Evolutionary conservation across 306 rosid genomes (phyloP).

Genomic region (Fagus sylvatica): DNA sequence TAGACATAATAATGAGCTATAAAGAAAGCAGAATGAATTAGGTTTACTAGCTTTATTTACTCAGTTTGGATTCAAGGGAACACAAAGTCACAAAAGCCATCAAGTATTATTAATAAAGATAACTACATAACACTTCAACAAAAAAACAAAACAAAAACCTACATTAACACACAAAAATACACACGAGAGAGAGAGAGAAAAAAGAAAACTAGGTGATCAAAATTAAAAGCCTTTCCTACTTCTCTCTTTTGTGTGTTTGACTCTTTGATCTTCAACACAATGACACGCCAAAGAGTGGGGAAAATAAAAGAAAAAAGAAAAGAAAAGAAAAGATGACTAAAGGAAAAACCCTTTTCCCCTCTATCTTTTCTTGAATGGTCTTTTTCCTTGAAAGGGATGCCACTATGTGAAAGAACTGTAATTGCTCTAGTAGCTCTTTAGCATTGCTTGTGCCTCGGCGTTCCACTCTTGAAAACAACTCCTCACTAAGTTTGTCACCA

Average conservation of each 20-base stretch:
- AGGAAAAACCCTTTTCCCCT: not conserved
- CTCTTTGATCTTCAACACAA: not conserved
- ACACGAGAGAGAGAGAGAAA: slow-evolving; percentile 4
- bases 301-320: not conserved
- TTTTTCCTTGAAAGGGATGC: slow-evolving; percentile 70
- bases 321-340: slow-evolving; percentile 3
- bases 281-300: not conserved
- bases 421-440: slow-evolving; percentile 67
- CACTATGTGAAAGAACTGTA: slow-evolving; percentile 89
- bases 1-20: slow-evolving; percentile 10
- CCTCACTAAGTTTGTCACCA: slow-evolving; percentile 72
- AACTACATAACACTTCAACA: not conserved
- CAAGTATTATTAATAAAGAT: not conserved
- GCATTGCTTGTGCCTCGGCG: slow-evolving; percentile 60
- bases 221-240: slow-evolving; percentile 2
- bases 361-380: not conserved
- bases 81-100: slow-evolving; percentile 43
- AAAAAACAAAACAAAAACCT: slow-evolving; percentile 1
- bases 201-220: not conserved
- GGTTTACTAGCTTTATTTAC: slow-evolving; percentile 21
- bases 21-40: slow-evolving; percentile 11
- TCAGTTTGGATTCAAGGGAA: slow-evolving; percentile 23
- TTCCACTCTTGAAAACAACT: slow-evolving; percentile 67
- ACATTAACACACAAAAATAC: slow-evolving; percentile 27
- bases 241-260: slow-evolving; percentile 24